These are phyloP conservation scores for Brassica napus DNA, from an alignment of 345 rosid species.

Conservation along the genomic window DNA sequence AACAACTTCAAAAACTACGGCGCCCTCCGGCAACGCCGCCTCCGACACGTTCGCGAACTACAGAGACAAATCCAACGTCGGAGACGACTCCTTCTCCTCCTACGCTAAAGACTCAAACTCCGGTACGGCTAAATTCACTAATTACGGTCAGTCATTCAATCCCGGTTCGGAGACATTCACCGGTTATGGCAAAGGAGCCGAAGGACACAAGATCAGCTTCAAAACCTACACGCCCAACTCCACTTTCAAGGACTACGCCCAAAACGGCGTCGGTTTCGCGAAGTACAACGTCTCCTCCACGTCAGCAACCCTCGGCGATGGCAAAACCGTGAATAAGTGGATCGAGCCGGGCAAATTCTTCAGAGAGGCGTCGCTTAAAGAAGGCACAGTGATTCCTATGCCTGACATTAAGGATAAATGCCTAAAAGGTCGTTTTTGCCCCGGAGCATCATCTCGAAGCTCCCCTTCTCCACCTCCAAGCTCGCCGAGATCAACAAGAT, in stretches of 20 bases:
- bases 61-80: conserved; percentile 60
- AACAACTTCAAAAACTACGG: conserved; percentile 70
- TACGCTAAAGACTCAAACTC: conserved; percentile 60
- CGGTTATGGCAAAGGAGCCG: conserved; percentile 54
- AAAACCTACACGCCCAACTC: conserved; percentile 52
- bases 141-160: conserved; percentile 60
- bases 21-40: conserved; percentile 48
- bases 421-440: conserved; percentile 87
- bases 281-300: conserved; percentile 42
- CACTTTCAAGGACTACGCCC: conserved; percentile 57
- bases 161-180: conserved; percentile 59
- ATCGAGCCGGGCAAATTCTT: conserved; percentile 90
- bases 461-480: conserved; percentile 60
- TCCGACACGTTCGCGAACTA: conserved; percentile 52
- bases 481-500: conserved; percentile 47
- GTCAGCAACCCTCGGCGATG: conserved; percentile 27
- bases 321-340: conserved; percentile 62
- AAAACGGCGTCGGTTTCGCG: conserved; percentile 47
- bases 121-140: conserved; percentile 47
- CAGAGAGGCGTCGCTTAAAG: conserved; percentile 54
- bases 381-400: conserved; percentile 70
- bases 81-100: conserved; percentile 63
- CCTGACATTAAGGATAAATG: conserved; percentile 87
- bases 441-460: conserved; percentile 52
- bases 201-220: conserved; percentile 47